phyloP scores from a whole-genome alignment of 1,139 yeast species.

The Arxiozyma slooffiae region DNA sequence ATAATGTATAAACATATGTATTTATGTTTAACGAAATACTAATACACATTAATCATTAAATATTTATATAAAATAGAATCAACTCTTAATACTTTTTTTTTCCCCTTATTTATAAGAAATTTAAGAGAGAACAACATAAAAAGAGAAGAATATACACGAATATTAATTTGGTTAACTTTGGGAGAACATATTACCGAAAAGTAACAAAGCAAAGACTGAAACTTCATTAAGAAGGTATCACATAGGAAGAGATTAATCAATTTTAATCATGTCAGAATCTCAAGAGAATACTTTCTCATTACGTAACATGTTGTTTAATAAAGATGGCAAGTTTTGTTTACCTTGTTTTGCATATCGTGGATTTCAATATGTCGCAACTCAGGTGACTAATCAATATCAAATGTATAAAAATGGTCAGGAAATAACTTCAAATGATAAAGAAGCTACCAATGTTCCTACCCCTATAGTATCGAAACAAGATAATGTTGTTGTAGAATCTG shows the following conservation, averaged over 20 bases:
- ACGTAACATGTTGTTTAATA: constrained; percentile 61
- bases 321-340: constrained; percentile 65
- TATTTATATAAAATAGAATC: not conserved
- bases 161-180: no score
- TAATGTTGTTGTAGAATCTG: not conserved
- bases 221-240: not conserved
- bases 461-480: not conserved
- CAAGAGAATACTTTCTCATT: constrained; percentile 45
- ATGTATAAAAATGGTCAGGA: not conserved
- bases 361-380: constrained; percentile 7
- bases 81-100: not conserved
- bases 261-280: constrained; percentile 8
- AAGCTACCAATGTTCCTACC: not conserved
- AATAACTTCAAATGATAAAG: not conserved
- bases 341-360: constrained; percentile 11
- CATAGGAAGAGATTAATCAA: not conserved
- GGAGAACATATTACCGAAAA: not conserved
- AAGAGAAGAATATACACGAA: no score
- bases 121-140: not conserved
- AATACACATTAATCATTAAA: no score
- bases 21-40: not conserved
- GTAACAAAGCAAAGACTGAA: not conserved
- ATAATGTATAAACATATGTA: not conserved
- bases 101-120: not conserved
- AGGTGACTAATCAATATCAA: not conserved